Base-by-base conservation (phyloP, 768 basidiomycete genomes). In the Cyclocybe aegerita region DNA sequence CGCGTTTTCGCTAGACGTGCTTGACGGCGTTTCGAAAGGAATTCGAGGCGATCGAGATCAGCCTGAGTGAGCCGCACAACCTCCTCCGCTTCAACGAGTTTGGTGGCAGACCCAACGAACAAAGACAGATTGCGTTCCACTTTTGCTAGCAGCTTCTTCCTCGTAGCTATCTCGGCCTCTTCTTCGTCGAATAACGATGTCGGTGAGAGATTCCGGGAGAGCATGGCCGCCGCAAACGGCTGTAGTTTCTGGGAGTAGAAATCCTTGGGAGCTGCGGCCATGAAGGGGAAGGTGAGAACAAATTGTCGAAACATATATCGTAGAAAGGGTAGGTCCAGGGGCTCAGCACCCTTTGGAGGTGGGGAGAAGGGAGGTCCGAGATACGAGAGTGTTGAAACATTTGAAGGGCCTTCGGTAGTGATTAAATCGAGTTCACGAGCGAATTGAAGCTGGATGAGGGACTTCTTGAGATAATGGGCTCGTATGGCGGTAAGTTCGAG, bases 381-480 rank as follows among this genome's bases (percentile, higher is more conserved):
- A 65, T 90, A 83, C 9, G 93, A 92, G 49, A 98, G 78, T 0
- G 92, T 77, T 15, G 86, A 88, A 47, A 69, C 64, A 60, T 66
- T 66, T 15, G 65, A 59, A 37, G 65, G 64, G 39, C 60, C 62
- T 41, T 56, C 53, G 0, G 79, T 71, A 4, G 78, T 73, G 8
- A 82, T 80, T 56, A 93, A 76, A 52, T 82, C 75, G 53, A 98
- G 79, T 69, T 99, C 97, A n/a, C 70, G 72, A 59, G 74, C 70
- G 60, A 98, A 85, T 67, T 98, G 86, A 45, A 98, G 85, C 58
- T 88, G 83, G 39, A 98, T 79, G 49, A 99, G 85, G 12, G 91
- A 81, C 69, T 98, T 98, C 77, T 98, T 99, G 66, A 99, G 90
- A 70, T 99, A 99, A 65, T 99, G 97, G 4, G 95, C 93, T 38